Base-by-base conservation (phyloP, 1,284 basidiomycete genomes). In the Austroboletus niveus region DNA sequence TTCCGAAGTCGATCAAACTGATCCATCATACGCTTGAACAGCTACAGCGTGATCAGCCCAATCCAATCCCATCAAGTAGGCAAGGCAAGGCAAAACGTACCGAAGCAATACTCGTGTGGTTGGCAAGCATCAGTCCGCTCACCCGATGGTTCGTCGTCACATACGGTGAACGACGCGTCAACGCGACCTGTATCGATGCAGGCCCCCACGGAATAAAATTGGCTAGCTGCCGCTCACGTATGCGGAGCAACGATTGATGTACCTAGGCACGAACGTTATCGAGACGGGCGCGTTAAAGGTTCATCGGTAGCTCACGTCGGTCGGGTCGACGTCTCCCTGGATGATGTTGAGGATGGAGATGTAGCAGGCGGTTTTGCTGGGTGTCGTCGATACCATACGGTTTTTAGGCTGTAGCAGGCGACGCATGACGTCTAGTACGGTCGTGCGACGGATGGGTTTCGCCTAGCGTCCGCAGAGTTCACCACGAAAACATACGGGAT, bases 121-220 rank as follows among this genome's bases (percentile, higher is more conserved):
- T 99, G 12, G 96, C 97, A 49, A 99, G 82, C 97, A 99, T 99
- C 54, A 99, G 79, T 1, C 97, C 97, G 68, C 92, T 98, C 52
- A 98, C 96, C 24, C 93, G 86, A 69, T 96, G 94, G 62, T 87
- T 92, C 44, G 90, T 87, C 15, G 85, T 81, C 51, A 97, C 78
- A 68, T 94, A 97, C 9, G 93, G 95, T 47, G 90, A 96, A 66
- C 84, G 87, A 58, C 93, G 88, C 1, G 95, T 97, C 55, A 98
- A 75, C 5, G 97, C 96, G 2, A 99, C 95, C 73, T 99, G 97
- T 62, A 98, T 98, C 42, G 92, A 95, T 2, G 96, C 96, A 1
- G 97, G 97, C 5, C 97, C 97, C 97, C 97, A 99, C 3, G 97
- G 96, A 56, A 99, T 98, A 71, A 99, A 99, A 68, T 90, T 97